These are phyloP conservation scores for Camelina hispida DNA, from an alignment of 345 rosid species.

Conservation along the genomic window DNA sequence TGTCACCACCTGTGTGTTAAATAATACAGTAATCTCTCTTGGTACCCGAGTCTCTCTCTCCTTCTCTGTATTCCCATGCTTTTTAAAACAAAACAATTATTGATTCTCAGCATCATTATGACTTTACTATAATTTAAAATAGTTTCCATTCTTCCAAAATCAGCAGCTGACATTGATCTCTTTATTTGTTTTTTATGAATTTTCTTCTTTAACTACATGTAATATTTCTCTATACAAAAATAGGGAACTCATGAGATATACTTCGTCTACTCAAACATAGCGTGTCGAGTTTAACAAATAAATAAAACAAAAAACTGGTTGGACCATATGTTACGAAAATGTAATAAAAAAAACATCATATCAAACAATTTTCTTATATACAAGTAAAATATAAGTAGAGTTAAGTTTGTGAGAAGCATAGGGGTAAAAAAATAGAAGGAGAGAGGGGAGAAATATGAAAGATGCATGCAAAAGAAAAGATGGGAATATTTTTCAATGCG, in stretches of 20 bases:
- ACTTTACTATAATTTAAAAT: background rate
- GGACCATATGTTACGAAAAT: background rate
- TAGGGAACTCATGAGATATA: background rate
- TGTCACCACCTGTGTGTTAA: conserved; percentile 10
- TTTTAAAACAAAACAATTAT: conserved; percentile 20
- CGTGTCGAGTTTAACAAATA: background rate
- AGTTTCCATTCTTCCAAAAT: background rate
- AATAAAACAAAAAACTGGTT: background rate
- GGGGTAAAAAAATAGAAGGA: conserved; percentile 33
- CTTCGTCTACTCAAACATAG: conserved; percentile 7
- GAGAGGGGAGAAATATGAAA: conserved; percentile 22
- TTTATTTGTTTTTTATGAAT: background rate
- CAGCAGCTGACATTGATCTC: conserved; percentile 24
- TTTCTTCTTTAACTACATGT: background rate
- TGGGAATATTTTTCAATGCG: conserved; percentile 28
- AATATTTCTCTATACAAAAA: background rate
- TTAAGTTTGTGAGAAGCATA: conserved; percentile 23
- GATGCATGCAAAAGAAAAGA: conserved; percentile 40
- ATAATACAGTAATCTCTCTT: background rate
- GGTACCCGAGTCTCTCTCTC: conserved; percentile 21
- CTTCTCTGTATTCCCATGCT: conserved; percentile 1
- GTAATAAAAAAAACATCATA: too few relatives aligned
- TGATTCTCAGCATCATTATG: conserved; percentile 32
- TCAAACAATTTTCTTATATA: too few relatives aligned
- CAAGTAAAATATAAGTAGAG: background rate